These are phyloP conservation scores for Chaetomium tenue DNA, from an alignment of 495 filamentous ascomycete species.

Conservation along the genomic window DNA sequence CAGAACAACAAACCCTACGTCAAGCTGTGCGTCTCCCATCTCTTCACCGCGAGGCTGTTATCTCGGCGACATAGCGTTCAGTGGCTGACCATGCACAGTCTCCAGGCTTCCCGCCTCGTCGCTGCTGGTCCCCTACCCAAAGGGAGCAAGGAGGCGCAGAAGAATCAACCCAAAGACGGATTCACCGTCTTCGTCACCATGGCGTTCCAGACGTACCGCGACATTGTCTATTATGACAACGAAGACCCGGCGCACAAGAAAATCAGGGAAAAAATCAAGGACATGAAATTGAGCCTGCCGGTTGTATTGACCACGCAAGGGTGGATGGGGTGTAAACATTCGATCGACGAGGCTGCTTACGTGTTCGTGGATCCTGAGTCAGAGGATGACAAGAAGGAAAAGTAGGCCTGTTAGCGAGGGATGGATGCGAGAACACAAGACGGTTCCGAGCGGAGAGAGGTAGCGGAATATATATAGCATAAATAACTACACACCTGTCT, in stretches of 20 bases:
- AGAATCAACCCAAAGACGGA: conserved; percentile 60
- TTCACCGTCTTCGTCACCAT: conserved; percentile 60
- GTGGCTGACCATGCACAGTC: conserved; percentile 20
- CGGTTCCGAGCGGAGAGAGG: no score
- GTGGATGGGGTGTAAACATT: no score
- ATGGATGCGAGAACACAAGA: neutral
- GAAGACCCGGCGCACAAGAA: no score
- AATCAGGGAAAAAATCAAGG: no score
- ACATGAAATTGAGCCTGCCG: no score
- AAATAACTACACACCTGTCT: neutral
- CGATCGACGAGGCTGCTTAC: no score
- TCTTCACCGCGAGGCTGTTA: neutral
- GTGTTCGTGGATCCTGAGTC: no score
- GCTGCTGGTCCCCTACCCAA: no score
- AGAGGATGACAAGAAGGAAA: neutral
- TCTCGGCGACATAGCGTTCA: neutral
- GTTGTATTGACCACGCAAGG: no score
- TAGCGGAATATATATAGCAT: neutral
- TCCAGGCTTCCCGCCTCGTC: conserved; percentile 33
- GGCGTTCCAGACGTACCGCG: conserved; percentile 60
- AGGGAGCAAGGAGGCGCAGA: conserved; percentile 37
- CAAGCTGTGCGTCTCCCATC: conserved; percentile 30
- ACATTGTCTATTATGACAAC: conserved; percentile 69
- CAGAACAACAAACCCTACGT: conserved; percentile 71
- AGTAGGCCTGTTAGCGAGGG: neutral